Percentiles rank a stretch among this genome's conserved stretches.
These are phyloP conservation scores for Angomonas desouzai DNA, from an alignment of 208 protist species.

Conservation along the genomic window DNA sequence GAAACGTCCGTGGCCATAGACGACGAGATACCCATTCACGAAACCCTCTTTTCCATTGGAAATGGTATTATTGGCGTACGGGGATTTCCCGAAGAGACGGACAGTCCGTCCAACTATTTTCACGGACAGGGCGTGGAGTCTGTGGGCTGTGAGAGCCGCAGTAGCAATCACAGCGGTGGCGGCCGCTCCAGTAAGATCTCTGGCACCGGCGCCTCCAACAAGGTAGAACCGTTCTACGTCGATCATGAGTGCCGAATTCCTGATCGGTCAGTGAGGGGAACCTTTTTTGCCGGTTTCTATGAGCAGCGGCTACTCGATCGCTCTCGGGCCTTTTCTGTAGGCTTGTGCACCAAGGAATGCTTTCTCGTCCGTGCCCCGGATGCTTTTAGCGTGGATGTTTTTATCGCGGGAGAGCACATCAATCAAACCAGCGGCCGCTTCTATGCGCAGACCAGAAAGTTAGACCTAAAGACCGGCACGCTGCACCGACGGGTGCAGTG, in stretches of 20 bases:
- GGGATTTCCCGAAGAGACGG: constrained; percentile 65
- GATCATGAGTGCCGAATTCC: not conserved
- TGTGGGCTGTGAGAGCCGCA: not conserved
- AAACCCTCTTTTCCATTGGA: constrained; percentile 77
- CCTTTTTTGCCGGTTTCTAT: constrained; percentile 69
- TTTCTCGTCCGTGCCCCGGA: constrained; percentile 77
- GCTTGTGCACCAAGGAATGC: constrained; percentile 40
- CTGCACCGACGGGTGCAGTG: constrained; percentile 69
- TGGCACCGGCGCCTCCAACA: constrained; percentile 9
- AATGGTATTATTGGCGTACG: constrained; percentile 82
- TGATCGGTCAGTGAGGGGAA: constrained; percentile 20
- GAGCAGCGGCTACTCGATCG: constrained; percentile 47
- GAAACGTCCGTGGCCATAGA: constrained; percentile 44
- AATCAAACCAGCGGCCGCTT: constrained; percentile 51
- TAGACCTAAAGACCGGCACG: constrained; percentile 75
- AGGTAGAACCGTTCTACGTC: not conserved
- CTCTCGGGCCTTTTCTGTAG: constrained; percentile 27
- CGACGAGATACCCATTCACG: constrained; percentile 47
- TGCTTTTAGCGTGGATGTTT: constrained; percentile 80
- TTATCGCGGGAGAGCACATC: constrained; percentile 79
- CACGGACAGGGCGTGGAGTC: not conserved
- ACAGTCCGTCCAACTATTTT: constrained; percentile 7
- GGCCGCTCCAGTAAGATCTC: constrained; percentile 5
- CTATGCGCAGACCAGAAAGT: constrained; percentile 44
- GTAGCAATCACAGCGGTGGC: constrained; percentile 1